Conservation (phyloP, 345 rosid species). For the Gossypium herbaceum region DNA sequence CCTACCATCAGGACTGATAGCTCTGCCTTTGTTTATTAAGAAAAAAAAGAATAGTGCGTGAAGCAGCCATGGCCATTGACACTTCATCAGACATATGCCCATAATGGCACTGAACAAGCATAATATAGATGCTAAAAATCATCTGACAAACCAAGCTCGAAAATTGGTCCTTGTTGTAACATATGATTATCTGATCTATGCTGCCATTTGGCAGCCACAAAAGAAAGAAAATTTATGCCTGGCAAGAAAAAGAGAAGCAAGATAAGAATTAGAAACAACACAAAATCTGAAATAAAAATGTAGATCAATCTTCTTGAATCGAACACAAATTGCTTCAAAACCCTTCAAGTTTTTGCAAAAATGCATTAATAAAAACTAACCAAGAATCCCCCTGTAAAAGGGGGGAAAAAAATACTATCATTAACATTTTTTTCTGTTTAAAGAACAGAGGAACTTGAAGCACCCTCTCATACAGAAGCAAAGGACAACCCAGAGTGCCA, state of each 20-base stretch:
- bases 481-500: not conserved
- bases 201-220: conserved; percentile 21
- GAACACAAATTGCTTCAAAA: not conserved
- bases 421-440: not conserved
- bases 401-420: not conserved
- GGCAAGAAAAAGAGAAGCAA: conserved; percentile 13
- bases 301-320: not conserved
- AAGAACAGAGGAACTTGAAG: not conserved
- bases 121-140: conserved; percentile 52
- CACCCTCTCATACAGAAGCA: not conserved
- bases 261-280: not conserved
- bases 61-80: conserved; percentile 38
- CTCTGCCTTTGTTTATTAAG: conserved; percentile 30
- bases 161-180: conserved; percentile 34
- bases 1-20: conserved; percentile 68
- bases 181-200: conserved; percentile 39
- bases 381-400: not conserved
- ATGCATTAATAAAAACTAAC: not conserved
- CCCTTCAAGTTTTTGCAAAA: not conserved
- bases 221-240: conserved; percentile 22
- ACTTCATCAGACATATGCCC: conserved; percentile 52
- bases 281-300: conserved; percentile 12
- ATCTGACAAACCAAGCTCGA: conserved; percentile 54
- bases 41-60: conserved; percentile 34
- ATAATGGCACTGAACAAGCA: conserved; percentile 68